Evolutionary conservation across 139 green algal species (phyloP).

Genomic region (Mychonastes homosphaera): DNA sequence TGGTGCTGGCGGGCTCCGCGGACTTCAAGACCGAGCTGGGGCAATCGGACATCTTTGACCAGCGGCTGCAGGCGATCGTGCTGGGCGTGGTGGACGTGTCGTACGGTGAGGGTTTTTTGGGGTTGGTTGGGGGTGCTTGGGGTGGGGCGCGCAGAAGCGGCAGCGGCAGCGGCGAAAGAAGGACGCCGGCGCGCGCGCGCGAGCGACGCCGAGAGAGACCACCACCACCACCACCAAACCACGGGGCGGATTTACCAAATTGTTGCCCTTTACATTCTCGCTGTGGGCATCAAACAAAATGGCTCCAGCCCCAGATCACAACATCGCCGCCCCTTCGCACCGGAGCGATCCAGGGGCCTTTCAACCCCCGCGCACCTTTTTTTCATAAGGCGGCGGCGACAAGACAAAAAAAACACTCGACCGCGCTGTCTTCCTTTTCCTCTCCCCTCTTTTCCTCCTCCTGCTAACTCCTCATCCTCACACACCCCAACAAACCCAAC

Average conservation of each 20-base stretch:
- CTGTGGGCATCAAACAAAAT: conserved; percentile 60
- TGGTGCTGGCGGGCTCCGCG: conserved; percentile 88
- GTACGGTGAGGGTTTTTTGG: conserved; percentile 61
- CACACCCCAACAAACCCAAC: no score
- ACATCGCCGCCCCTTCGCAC: conserved; percentile 15
- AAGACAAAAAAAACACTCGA: no score
- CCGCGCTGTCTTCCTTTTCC: no score
- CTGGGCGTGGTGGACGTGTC: conserved; percentile 93
- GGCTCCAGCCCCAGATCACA: conserved; percentile 46
- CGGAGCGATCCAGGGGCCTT: background rate
- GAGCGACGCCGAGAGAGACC: no score
- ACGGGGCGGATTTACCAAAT: conserved; percentile 60
- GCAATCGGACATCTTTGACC: conserved; percentile 94
- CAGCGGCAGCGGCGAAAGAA: background rate
- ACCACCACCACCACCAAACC: no score
- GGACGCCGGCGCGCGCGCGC: no score
- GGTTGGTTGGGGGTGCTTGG: background rate
- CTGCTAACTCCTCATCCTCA: no score
- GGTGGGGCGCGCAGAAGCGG: no score
- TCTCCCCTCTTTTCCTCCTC: no score
- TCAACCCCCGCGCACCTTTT: no score
- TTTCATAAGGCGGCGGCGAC: no score
- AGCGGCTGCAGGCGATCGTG: conserved; percentile 76
- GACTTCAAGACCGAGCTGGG: conserved; percentile 98
- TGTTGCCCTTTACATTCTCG: conserved; percentile 41